Evolutionary conservation across 345 rosid species (phyloP).

Genomic region (Abelmoschus esculentus): DNA sequence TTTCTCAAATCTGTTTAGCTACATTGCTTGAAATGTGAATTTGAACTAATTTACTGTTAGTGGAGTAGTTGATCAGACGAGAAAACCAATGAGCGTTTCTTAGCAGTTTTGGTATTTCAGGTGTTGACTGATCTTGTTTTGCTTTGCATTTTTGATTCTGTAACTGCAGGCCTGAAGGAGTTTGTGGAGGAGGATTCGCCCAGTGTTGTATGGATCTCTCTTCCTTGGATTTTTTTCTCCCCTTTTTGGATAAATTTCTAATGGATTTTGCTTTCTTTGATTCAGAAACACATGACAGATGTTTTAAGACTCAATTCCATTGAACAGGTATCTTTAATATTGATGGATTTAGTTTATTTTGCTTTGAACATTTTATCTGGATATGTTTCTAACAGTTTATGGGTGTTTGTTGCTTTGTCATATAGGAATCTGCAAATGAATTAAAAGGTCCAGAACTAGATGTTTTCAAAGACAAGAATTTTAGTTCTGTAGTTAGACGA

Average conservation of each 20-base stretch:
- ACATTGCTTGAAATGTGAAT: background rate
- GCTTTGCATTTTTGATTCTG: constrained; percentile 16
- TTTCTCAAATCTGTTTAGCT: constrained; percentile 7
- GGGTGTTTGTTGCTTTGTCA: constrained; percentile 13
- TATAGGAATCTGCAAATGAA: constrained; percentile 56
- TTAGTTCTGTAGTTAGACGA: constrained; percentile 30
- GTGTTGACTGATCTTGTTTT: constrained; percentile 15
- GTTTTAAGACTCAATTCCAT: constrained; percentile 44
- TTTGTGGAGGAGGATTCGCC: constrained; percentile 51
- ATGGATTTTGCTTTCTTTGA: constrained; percentile 20
- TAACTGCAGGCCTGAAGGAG: constrained; percentile 49
- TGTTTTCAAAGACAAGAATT: constrained; percentile 47
- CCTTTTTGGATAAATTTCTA: background rate
- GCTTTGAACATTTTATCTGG: background rate
- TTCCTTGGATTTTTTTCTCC: constrained; percentile 3
- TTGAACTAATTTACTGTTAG: background rate
- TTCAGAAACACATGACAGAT: constrained; percentile 54
- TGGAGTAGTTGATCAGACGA: constrained; percentile 6
- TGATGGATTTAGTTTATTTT: background rate
- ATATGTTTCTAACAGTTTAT: background rate
- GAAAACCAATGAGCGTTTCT: background rate
- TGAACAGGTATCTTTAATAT: constrained; percentile 42
- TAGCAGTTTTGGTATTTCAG: background rate
- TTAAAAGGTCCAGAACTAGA: constrained; percentile 62
- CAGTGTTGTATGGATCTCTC: constrained; percentile 41